phyloP scores from a whole-genome alignment of 768 basidiomycete genomes.

The Boletus tylopilopsis region DNA sequence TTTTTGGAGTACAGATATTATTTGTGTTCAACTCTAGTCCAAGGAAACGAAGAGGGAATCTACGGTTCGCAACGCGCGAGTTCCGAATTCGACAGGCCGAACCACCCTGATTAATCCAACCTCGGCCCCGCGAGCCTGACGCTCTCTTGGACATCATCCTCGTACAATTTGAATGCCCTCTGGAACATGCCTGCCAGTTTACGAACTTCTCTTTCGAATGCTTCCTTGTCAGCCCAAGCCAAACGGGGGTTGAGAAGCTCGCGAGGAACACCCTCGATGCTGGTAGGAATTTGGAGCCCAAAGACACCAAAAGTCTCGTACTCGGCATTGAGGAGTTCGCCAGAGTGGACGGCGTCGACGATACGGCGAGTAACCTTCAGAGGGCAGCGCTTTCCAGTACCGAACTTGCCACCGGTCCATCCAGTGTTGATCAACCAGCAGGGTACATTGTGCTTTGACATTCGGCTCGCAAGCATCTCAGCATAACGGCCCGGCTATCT shows the following conservation, averaged over 20 bases:
- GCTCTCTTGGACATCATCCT: slow-evolving; percentile 76
- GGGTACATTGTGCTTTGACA: slow-evolving; percentile 83
- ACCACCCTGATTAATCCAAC: slow-evolving; percentile 17
- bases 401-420: slow-evolving; percentile 94
- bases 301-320: slow-evolving; percentile 84
- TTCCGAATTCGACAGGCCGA: neutral
- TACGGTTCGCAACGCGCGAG: neutral
- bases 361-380: slow-evolving; percentile 95
- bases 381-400: slow-evolving; percentile 90
- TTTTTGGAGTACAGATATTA: neutral
- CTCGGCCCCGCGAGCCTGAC: slow-evolving; percentile 80
- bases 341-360: slow-evolving; percentile 95
- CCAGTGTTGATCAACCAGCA: slow-evolving; percentile 99
- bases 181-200: slow-evolving; percentile 93
- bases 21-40: neutral
- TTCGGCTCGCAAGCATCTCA: slow-evolving; percentile 92
- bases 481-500: slow-evolving; percentile 89
- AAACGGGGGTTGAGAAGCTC: slow-evolving; percentile 85
- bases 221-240: slow-evolving; percentile 88
- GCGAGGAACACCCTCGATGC: slow-evolving; percentile 80
- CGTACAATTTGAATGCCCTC: slow-evolving; percentile 90
- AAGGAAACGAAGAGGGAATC: neutral
- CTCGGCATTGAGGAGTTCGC: slow-evolving; percentile 82
- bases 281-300: slow-evolving; percentile 79
- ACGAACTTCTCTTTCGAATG: slow-evolving; percentile 82